A percentile compares a stretch with the other conserved stretches of the same genome.
Conservation (phyloP, 768 basidiomycete species). For the Kwoniella shandongensis region DNA sequence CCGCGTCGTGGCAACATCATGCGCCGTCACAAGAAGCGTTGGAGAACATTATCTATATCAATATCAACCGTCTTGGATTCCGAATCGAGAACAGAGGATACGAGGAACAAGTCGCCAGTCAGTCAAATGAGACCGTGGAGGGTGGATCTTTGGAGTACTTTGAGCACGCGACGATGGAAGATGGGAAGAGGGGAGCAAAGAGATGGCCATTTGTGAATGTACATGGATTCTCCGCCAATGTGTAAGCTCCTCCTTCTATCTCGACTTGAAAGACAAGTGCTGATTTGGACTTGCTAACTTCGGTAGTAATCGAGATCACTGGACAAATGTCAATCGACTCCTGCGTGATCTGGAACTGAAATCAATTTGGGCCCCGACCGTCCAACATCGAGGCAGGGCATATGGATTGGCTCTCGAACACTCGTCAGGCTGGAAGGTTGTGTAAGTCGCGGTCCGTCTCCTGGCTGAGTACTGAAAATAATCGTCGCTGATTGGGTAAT, state of each 20-base stretch:
- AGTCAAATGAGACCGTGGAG: neutral
- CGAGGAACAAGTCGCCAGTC: neutral
- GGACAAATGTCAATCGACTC: neutral
- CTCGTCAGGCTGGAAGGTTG: slow-evolving; percentile 71
- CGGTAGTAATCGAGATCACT: slow-evolving; percentile 11
- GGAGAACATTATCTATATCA: slow-evolving; percentile 33
- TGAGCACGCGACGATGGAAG: slow-evolving; percentile 6
- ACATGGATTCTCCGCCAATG: slow-evolving; percentile 8
- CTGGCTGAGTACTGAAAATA: no score
- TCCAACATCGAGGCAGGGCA: slow-evolving; percentile 69
- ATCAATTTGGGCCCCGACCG: slow-evolving; percentile 67
- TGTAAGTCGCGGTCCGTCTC: no score
- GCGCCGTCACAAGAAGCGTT: slow-evolving; percentile 54
- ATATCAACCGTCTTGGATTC: slow-evolving; percentile 12
- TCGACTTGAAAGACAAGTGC: neutral
- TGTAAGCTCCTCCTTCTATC: slow-evolving; percentile 3
- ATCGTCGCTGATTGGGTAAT: no score
- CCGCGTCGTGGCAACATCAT: slow-evolving; percentile 68
- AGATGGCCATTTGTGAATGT: slow-evolving; percentile 16
- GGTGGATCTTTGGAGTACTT: slow-evolving; percentile 4
- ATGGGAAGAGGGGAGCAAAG: slow-evolving; percentile 7
- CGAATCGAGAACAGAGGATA: slow-evolving; percentile 4
- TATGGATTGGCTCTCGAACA: slow-evolving; percentile 72
- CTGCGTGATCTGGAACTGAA: slow-evolving; percentile 57
- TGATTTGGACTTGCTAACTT: neutral